A percentile compares a stretch with the other conserved stretches of the same genome.
Evolutionary conservation across 1,284 basidiomycete species (phyloP).

Genomic region (Malassezia vespertilionis): DNA sequence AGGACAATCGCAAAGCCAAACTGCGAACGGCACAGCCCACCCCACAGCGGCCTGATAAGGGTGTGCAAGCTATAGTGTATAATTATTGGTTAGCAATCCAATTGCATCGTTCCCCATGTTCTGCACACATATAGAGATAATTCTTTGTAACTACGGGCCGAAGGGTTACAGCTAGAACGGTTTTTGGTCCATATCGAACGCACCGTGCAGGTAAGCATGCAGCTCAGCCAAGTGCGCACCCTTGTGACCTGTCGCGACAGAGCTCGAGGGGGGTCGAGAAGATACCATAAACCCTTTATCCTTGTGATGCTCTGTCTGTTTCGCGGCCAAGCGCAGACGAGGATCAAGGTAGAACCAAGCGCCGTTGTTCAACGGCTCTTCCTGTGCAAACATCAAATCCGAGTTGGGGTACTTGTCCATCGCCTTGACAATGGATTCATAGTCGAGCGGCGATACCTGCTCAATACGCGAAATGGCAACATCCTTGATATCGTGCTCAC

Average conservation of each 20-base stretch:
- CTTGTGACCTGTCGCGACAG: slow-evolving; percentile 78
- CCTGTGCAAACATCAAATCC: slow-evolving; percentile 79
- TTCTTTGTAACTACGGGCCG: too few species aligned
- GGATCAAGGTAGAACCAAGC: slow-evolving; percentile 77
- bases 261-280: slow-evolving; percentile 36
- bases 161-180: too few species aligned
- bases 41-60: too few species aligned
- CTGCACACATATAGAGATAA: too few species aligned
- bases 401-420: slow-evolving; percentile 88
- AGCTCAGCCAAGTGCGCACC: slow-evolving; percentile 50
- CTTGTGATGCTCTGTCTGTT: slow-evolving; percentile 60
- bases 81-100: too few species aligned
- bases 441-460: slow-evolving; percentile 90
- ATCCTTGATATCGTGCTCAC: slow-evolving; percentile 58
- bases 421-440: slow-evolving; percentile 54
- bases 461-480: slow-evolving; percentile 88
- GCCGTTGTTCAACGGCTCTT: slow-evolving; percentile 68
- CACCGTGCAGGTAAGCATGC: slow-evolving; percentile 30
- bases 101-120: too few species aligned
- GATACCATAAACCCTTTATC: slow-evolving; percentile 54
- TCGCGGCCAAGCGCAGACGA: slow-evolving; percentile 50
- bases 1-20: too few species aligned
- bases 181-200: slow-evolving; percentile 34
- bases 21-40: too few species aligned
- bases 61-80: neutral